phyloP scores from a whole-genome alignment of 441 rosid genomes.

The Codiaeum variegatum region DNA sequence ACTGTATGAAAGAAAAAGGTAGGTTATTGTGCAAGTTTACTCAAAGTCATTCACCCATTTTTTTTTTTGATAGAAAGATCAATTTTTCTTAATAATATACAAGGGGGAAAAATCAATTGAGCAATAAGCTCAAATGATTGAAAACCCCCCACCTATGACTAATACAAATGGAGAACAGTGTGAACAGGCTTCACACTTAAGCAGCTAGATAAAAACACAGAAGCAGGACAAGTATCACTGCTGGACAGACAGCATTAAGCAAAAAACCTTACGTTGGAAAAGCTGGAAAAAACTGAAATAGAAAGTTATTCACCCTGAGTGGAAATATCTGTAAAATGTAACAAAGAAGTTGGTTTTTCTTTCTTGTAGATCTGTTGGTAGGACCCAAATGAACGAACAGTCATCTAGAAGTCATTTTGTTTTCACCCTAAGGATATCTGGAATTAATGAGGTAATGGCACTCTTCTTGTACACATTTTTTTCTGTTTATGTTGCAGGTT shows the following conservation, averaged over 20 bases:
- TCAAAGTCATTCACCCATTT: not conserved
- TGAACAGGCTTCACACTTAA: too few species aligned
- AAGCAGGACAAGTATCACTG: too few species aligned
- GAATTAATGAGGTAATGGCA: conserved; percentile 68
- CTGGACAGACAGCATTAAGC: too few species aligned
- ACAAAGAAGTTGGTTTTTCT: not conserved
- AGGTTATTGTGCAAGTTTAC: not conserved
- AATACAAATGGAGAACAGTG: too few species aligned
- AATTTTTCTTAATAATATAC: too few species aligned
- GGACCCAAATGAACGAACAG: conserved; percentile 95
- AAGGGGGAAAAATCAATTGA: too few species aligned
- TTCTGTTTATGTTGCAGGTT: not conserved
- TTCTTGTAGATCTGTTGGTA: conserved; percentile 76
- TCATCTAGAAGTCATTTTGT: conserved; percentile 98
- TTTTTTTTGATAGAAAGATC: too few species aligned
- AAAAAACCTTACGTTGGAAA: too few species aligned
- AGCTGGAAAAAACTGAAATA: too few species aligned
- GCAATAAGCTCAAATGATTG: too few species aligned
- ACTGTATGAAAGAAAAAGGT: not conserved
- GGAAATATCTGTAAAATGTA: not conserved
- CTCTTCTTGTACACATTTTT: conserved; percentile 2
- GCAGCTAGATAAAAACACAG: too few species aligned
- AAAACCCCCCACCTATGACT: too few species aligned
- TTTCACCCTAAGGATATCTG: conserved; percentile 84
- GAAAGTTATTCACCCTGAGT: not conserved